Evolutionary conservation across 805 yeast species (phyloP).

Genomic region (Ogataea salicorniae): DNA sequence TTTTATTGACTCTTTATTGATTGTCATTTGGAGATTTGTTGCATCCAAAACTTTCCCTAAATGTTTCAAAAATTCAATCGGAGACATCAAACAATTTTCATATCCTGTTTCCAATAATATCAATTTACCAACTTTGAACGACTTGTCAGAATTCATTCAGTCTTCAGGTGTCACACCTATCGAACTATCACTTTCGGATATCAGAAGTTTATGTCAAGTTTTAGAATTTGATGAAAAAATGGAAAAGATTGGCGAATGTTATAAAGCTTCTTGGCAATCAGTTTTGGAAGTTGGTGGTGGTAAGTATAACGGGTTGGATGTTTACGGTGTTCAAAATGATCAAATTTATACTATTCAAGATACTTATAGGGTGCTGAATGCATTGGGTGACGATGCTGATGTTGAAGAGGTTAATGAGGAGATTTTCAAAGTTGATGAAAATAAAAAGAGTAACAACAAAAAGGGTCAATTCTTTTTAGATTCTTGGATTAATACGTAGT

Average conservation of each 20-base stretch:
- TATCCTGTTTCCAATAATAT: conserved; percentile 29
- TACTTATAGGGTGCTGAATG: conserved; percentile 26
- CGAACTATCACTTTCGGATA: conserved; percentile 68
- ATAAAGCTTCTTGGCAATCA: conserved; percentile 80
- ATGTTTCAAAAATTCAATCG: conserved; percentile 44
- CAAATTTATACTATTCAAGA: conserved; percentile 28
- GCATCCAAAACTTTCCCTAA: conserved; percentile 73
- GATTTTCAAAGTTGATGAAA: conserved; percentile 12
- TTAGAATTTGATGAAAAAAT: conserved; percentile 80
- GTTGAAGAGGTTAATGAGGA: conserved; percentile 12
- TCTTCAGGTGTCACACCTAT: conserved; percentile 73
- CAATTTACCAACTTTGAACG: conserved; percentile 63
- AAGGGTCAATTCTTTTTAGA: conserved; percentile 22
- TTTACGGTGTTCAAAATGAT: conserved; percentile 25
- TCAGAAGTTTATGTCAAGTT: conserved; percentile 82
- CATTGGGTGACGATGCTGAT: conserved; percentile 13
- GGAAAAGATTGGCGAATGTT: conserved; percentile 60
- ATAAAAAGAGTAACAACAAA: conserved; percentile 4
- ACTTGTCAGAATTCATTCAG: conserved; percentile 69
- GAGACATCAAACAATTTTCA: conserved; percentile 23
- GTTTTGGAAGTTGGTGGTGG: conserved; percentile 64
- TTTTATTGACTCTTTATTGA: conserved; percentile 76
- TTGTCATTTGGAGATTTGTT: conserved; percentile 84
- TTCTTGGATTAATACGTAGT: conserved; percentile 26
- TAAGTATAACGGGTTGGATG: conserved; percentile 23